Base-by-base conservation (phyloP, 352 stramenopile genomes). In the Elongisporangium senticosum region DNA sequence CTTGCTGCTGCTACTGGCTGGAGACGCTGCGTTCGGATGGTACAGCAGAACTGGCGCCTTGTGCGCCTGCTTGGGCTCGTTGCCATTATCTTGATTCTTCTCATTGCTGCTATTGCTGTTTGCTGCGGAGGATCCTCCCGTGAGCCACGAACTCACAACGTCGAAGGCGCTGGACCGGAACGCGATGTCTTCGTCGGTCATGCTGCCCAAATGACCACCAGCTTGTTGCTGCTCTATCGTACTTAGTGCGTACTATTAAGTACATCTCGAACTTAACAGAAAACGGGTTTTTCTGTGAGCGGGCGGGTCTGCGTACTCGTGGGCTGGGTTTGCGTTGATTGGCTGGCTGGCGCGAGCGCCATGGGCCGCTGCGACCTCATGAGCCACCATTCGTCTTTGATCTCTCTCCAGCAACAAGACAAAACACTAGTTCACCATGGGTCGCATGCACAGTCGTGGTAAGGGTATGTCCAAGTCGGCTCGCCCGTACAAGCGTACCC, bases 391-490 rank as follows among this genome's bases (percentile, higher is more conserved):
- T 67, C 81, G 56, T 85, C 71, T 85, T 87, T 90, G 81, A 86
- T 89, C 78, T 86, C 70, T 75, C 62, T 55, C 64, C 61, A 58
- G 64, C 69, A 80, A 68, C 73, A 81, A 74, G 67, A 69, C 51
- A 68, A 74, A 78, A 65, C 65, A 58, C 62, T 68, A 78, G 62
- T 59, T 61, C 47, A 71, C 84, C 79, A 99, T 99, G 96, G 97
- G 97, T 95, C 97, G 97, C 75, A 98, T 99, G 92, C 96, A 99
- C 85, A 97, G 90, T 86, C 90, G 80, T 72, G 97, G 97, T 71
- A 99, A 99, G 96, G 98, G 98, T 89, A 99, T 99, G 85, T 98
- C 95, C 71, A 98, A 98, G 80, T 99, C 95, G 72, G 97, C 97
- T 81, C 87, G 90, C 68, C 97, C 98, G 61, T 99, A 99, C 96